phyloP scores from a whole-genome alignment of 2,329 filamentous ascomycete species.

The Ascochyta koolunga region DNA sequence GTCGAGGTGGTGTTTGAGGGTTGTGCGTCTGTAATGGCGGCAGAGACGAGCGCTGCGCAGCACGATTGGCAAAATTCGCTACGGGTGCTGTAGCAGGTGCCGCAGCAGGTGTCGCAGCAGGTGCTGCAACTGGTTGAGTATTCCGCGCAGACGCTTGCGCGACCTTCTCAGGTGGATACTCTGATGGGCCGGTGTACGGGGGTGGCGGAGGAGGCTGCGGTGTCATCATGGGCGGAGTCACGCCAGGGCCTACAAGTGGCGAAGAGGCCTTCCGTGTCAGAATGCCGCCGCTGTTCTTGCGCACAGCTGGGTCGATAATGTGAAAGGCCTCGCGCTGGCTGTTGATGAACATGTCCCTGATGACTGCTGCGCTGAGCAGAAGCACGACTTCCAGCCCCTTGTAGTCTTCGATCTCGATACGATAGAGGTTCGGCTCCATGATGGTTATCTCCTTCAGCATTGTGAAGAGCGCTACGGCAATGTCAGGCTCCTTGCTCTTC shows the following conservation, averaged over 20 bases:
- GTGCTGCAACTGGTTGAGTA: not conserved
- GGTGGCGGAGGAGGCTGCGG: conserved; percentile 38
- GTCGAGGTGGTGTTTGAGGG: conserved; percentile 22
- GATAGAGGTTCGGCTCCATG: conserved; percentile 89
- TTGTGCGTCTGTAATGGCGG: conserved; percentile 35
- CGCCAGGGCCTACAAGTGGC: conserved; percentile 33
- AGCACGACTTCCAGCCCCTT: conserved; percentile 91
- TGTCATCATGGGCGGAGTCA: conserved; percentile 42
- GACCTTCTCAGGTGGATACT: conserved; percentile 30
- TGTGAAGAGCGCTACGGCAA: conserved; percentile 84
- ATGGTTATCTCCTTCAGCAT: conserved; percentile 79
- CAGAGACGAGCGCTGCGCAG: conserved; percentile 36
- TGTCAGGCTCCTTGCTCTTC: conserved; percentile 86
- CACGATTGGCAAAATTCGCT: conserved; percentile 15
- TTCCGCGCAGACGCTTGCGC: conserved; percentile 18
- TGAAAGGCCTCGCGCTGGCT: conserved; percentile 80
- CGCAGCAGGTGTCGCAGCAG: not conserved
- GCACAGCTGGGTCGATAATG: conserved; percentile 56
- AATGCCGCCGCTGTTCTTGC: conserved; percentile 48
- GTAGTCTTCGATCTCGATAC: conserved; percentile 90
- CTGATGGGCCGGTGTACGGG: conserved; percentile 29
- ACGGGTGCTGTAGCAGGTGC: not conserved
- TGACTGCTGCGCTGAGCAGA: conserved; percentile 64
- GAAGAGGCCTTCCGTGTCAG: conserved; percentile 45
- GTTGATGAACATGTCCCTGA: conserved; percentile 67